Evolutionary conservation across 2,329 filamentous ascomycete species (phyloP).

Genomic region (Cladophialophora exuberans): DNA sequence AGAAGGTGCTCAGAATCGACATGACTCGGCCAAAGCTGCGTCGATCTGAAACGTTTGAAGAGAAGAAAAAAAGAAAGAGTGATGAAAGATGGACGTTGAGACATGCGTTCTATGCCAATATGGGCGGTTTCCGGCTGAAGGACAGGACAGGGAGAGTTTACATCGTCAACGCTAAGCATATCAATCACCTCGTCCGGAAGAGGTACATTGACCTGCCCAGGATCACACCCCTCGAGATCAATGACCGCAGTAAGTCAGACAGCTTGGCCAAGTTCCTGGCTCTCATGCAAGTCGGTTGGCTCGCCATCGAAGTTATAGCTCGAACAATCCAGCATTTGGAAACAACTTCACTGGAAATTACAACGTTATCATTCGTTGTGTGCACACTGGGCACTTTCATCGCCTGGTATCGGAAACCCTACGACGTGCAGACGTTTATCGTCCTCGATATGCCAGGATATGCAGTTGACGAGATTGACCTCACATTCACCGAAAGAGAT

Average conservation of each 20-base stretch:
- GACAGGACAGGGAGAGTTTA: constrained; percentile 4
- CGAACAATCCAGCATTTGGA: constrained; percentile 33
- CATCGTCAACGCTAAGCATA: constrained; percentile 13
- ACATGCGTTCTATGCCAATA: constrained; percentile 7
- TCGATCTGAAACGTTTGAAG: constrained; percentile 13
- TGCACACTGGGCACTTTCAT: constrained; percentile 30
- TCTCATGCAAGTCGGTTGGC: constrained; percentile 34
- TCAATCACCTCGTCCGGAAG: constrained; percentile 13
- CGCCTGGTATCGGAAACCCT: constrained; percentile 30
- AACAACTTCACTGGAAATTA: constrained; percentile 34
- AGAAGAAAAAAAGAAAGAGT: constrained; percentile 4
- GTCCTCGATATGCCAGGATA: constrained; percentile 2
- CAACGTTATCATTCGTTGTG: constrained; percentile 33
- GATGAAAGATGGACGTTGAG: constrained; percentile 15
- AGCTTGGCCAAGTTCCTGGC: constrained; percentile 34
- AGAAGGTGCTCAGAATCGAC: not conserved
- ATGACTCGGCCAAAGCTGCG: constrained; percentile 12
- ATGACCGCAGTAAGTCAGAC: constrained; percentile 25
- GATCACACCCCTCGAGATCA: constrained; percentile 12
- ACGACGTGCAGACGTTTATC: constrained; percentile 28
- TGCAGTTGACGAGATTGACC: constrained; percentile 17
- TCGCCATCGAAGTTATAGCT: constrained; percentile 32
- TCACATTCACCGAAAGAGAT: not conserved
- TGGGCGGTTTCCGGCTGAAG: constrained; percentile 13
- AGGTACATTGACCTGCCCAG: constrained; percentile 14